These are phyloP conservation scores for Hyphopichia homilentoma DNA, from an alignment of 805 yeast species.

Conservation along the genomic window DNA sequence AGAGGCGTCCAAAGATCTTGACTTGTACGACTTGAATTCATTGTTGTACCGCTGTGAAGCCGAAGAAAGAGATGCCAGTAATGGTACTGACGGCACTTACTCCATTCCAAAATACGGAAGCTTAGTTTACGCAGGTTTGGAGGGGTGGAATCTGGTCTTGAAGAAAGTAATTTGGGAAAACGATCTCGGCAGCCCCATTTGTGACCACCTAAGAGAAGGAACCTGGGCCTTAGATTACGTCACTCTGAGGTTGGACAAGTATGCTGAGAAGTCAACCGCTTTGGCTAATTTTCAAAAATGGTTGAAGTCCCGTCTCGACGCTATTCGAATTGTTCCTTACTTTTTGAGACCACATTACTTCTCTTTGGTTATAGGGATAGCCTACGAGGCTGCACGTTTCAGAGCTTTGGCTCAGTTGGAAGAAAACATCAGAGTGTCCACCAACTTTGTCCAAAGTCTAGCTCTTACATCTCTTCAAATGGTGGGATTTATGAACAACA, in stretches of 20 bases:
- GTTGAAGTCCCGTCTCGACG: constrained; percentile 62
- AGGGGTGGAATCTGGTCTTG: constrained; percentile 83
- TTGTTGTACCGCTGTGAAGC: constrained; percentile 74
- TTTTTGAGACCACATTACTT: constrained; percentile 85
- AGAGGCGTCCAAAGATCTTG: constrained; percentile 61
- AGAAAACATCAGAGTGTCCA: constrained; percentile 51
- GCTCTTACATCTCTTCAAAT: constrained; percentile 83
- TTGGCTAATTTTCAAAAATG: constrained; percentile 59
- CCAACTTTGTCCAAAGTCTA: constrained; percentile 73
- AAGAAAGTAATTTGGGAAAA: constrained; percentile 60
- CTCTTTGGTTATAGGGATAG: constrained; percentile 74
- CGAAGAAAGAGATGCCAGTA: constrained; percentile 82
- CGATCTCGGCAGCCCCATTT: constrained; percentile 79
- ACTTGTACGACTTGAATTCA: constrained; percentile 68
- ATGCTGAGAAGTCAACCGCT: constrained; percentile 42
- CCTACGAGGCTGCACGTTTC: constrained; percentile 76
- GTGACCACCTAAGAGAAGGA: constrained; percentile 78
- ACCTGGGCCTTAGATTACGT: constrained; percentile 86
- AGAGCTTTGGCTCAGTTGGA: constrained; percentile 60
- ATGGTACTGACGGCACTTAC: constrained; percentile 71
- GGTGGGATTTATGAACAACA: constrained; percentile 69
- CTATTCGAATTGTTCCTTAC: constrained; percentile 66
- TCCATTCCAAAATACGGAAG: constrained; percentile 69
- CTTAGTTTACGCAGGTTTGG: constrained; percentile 83
- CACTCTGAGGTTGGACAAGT: constrained; percentile 57